A percentile compares a stretch with the other conserved stretches of the same genome.
Evolutionary conservation across 805 yeast species (phyloP).

Genomic region (Candida morakotiae): DNA sequence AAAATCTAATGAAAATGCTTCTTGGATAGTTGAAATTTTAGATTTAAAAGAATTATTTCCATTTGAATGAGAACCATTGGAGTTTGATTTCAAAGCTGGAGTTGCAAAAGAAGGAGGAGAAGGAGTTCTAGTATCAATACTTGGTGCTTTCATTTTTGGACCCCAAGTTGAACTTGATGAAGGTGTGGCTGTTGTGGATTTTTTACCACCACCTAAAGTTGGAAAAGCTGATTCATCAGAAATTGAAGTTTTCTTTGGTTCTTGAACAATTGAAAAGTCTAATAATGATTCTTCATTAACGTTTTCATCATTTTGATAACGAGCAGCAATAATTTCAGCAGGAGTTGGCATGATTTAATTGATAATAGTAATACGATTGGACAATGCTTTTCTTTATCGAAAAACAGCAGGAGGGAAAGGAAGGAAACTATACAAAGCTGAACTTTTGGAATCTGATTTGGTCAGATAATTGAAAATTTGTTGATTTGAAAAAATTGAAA

Average conservation of each 20-base stretch:
- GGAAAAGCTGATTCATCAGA: conserved; percentile 61
- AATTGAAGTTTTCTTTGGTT: conserved; percentile 23
- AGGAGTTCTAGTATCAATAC: conserved; percentile 11
- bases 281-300: conserved; percentile 5
- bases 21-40: conserved; percentile 62
- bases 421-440: too few species aligned
- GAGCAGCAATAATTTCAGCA: conserved; percentile 47
- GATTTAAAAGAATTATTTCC: conserved; percentile 21
- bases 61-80: conserved; percentile 8
- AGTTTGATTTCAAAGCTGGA: conserved; percentile 11
- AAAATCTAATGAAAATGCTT: conserved; percentile 70
- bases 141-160: conserved; percentile 23
- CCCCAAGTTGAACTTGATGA: conserved; percentile 41
- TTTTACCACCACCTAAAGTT: conserved; percentile 48
- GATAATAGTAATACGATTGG: conserved; percentile 5
- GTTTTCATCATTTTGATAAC: conserved; percentile 16
- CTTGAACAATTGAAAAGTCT: conserved; percentile 7
- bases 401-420: conserved; percentile 7
- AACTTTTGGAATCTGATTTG: not conserved
- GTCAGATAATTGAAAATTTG: not conserved
- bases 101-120: conserved; percentile 9
- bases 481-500: not conserved
- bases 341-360: conserved; percentile 42
- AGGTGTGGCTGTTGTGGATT: conserved; percentile 26
- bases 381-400: conserved; percentile 9